These are phyloP conservation scores for Durusdinium trenchii DNA, from an alignment of 73 alveolate genomes.

Conservation along the genomic window DNA sequence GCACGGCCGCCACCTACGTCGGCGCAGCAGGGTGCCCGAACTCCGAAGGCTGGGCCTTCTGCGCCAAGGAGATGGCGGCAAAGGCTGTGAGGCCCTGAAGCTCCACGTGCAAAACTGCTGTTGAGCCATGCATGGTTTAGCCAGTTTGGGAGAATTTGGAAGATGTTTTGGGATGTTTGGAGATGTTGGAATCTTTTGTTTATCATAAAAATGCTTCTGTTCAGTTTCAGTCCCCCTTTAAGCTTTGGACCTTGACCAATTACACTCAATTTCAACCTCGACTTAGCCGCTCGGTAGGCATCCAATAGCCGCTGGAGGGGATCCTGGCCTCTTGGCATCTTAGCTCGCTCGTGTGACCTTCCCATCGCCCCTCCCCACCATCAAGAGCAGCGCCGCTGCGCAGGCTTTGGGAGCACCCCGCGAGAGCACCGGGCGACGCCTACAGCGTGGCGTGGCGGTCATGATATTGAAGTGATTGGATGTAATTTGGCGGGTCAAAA, in stretches of 20 bases:
- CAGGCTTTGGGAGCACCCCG: slow-evolving; percentile 78
- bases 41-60: not conserved
- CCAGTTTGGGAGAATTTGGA: not conserved
- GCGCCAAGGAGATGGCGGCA: slow-evolving; percentile 62
- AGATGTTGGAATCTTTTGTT: too few species aligned
- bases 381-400: slow-evolving; percentile 38
- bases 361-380: slow-evolving; percentile 7
- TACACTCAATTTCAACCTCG: too few species aligned
- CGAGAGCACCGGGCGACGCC: slow-evolving; percentile 69
- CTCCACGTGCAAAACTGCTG: not conserved
- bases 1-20: too few species aligned
- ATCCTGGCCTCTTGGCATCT: too few species aligned
- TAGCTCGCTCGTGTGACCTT: too few species aligned
- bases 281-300: too few species aligned
- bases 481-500: too few species aligned
- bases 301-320: too few species aligned
- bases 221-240: too few species aligned
- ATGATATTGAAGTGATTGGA: too few species aligned
- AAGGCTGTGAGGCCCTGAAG: slow-evolving; percentile 61
- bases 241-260: too few species aligned
- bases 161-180: not conserved
- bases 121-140: not conserved
- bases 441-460: not conserved
- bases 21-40: not conserved
- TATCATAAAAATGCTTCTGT: too few species aligned